These are phyloP conservation scores for Colletotrichum australisinense DNA, from an alignment of 2,329 filamentous ascomycete genomes.

Conservation along the genomic window DNA sequence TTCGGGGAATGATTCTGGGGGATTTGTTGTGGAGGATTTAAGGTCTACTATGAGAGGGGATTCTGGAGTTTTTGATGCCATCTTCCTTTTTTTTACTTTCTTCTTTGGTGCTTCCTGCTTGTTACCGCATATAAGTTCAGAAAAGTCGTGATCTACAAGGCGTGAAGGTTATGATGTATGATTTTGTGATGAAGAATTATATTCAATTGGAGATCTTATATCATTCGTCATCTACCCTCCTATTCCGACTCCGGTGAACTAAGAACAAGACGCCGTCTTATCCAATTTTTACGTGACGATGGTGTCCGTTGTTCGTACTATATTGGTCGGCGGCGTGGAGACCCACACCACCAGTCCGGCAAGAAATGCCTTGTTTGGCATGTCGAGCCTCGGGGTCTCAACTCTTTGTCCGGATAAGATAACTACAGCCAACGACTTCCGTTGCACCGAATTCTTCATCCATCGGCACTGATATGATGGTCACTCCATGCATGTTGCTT, in stretches of 20 bases:
- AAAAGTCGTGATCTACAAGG: neutral
- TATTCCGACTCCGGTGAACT: neutral
- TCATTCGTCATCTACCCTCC: neutral
- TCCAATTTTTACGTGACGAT: neutral
- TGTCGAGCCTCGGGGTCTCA: neutral
- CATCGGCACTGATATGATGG: too few relatives aligned
- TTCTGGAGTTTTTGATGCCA: neutral
- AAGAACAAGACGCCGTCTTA: neutral
- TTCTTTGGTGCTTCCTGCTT: too few relatives aligned
- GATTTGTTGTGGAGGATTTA: neutral
- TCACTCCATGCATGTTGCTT: neutral
- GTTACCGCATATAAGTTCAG: neutral
- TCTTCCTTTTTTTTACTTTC: too few relatives aligned
- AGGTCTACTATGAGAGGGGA: neutral
- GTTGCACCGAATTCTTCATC: neutral
- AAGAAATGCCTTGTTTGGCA: neutral
- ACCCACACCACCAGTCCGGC: neutral
- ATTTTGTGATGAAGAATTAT: neutral
- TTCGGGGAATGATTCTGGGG: neutral
- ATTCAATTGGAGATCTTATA: neutral
- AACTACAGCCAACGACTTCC: neutral
- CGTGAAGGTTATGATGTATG: too few relatives aligned
- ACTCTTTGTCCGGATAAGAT: neutral
- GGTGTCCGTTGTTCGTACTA: neutral
- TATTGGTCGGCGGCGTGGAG: neutral